Evolutionary conservation across 352 stramenopile species (phyloP).

Genomic region (Pythium scleroteichum): DNA sequence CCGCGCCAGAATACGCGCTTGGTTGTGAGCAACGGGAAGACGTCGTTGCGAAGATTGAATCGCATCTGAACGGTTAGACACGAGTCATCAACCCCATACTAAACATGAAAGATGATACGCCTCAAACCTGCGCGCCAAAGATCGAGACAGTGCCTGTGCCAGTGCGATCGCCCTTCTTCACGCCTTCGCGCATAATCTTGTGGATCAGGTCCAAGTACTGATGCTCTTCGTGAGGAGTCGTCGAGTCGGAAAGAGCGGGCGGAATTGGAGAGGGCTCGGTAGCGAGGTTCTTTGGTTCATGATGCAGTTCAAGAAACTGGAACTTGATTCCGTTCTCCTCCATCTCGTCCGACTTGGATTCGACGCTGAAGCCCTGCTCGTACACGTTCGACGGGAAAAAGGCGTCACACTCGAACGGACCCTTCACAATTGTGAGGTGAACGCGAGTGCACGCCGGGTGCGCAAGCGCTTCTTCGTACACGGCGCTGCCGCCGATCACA

Average conservation of each 20-base stretch:
- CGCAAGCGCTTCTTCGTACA: slow-evolving; percentile 94
- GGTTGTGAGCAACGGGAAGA: slow-evolving; percentile 98
- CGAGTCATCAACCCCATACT: slow-evolving; percentile 1
- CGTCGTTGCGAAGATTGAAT: slow-evolving; percentile 93
- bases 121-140: slow-evolving; percentile 93
- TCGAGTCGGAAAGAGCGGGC: slow-evolving; percentile 33
- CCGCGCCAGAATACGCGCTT: slow-evolving; percentile 99
- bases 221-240: slow-evolving; percentile 34
- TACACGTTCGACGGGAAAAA: slow-evolving; percentile 89
- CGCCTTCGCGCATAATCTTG: slow-evolving; percentile 95
- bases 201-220: slow-evolving; percentile 92
- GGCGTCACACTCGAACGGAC: slow-evolving; percentile 88
- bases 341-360: slow-evolving; percentile 49
- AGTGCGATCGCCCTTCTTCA: slow-evolving; percentile 95
- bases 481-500: slow-evolving; percentile 94
- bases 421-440: slow-evolving; percentile 91
- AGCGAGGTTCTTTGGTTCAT: slow-evolving; percentile 23
- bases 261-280: slow-evolving; percentile 17
- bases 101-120: not conserved
- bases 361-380: slow-evolving; percentile 47
- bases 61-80: slow-evolving; percentile 63
- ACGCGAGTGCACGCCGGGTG: slow-evolving; percentile 84
- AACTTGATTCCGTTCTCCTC: slow-evolving; percentile 83
- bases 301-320: slow-evolving; percentile 70
- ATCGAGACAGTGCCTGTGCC: slow-evolving; percentile 98